These are phyloP conservation scores for Chenopodium formosanum DNA, from an alignment of 148 eudicot species.

Conservation along the genomic window DNA sequence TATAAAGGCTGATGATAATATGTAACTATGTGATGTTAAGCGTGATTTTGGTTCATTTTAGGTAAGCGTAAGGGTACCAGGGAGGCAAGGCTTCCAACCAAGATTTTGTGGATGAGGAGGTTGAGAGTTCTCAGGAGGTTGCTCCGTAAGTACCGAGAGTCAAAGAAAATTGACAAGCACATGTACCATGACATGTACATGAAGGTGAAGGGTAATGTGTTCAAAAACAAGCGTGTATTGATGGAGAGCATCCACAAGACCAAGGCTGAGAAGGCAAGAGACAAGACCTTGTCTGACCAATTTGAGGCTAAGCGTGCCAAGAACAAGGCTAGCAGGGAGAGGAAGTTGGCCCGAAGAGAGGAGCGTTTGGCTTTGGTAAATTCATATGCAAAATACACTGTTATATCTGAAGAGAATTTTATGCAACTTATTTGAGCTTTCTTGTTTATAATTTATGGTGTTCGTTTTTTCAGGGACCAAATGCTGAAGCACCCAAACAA, in stretches of 20 bases:
- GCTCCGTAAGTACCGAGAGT: constrained; percentile 76
- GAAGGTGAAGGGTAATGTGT: constrained; percentile 89
- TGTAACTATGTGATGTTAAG: background rate
- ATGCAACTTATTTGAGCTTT: background rate
- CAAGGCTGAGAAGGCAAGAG: constrained; percentile 92
- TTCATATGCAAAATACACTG: background rate
- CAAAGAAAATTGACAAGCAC: constrained; percentile 91
- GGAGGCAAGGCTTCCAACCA: constrained; percentile 88
- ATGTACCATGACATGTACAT: constrained; percentile 94
- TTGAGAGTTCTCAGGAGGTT: constrained; percentile 80
- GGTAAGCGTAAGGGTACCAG: constrained; percentile 93
- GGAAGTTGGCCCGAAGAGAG: constrained; percentile 70
- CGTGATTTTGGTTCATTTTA: constrained; percentile 13
- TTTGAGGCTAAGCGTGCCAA: constrained; percentile 88
- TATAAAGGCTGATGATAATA: too few relatives aligned
- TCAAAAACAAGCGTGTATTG: constrained; percentile 76
- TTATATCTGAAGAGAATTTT: too few relatives aligned
- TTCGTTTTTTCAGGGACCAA: constrained; percentile 44
- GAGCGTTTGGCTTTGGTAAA: constrained; percentile 72
- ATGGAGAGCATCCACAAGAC: constrained; percentile 91
- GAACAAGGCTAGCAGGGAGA: constrained; percentile 83
- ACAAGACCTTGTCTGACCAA: constrained; percentile 81
- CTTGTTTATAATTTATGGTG: background rate
- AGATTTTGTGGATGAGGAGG: constrained; percentile 82
- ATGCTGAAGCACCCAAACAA: constrained; percentile 45